Base-by-base conservation (phyloP, 495 filamentous ascomycete genomes). In the Aspergillus panamensis region DNA sequence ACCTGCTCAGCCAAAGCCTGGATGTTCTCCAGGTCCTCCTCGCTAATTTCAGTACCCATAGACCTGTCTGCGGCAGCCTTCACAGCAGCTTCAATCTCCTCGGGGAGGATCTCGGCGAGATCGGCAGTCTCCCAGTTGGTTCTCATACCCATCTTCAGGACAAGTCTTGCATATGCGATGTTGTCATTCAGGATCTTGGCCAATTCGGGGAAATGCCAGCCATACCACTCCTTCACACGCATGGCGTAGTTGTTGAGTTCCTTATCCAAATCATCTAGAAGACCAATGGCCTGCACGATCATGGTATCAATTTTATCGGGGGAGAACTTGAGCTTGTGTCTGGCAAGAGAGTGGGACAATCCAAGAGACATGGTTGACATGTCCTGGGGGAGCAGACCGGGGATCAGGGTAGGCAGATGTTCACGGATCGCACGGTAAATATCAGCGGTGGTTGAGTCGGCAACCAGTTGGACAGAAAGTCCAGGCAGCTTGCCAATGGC, bases 151-250 rank as follows among this genome's bases (percentile, higher is more conserved):
- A 96, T 89, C 62, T 83, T 82, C 53, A 93, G 76, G 57, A 97
- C 91, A 49, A 97, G 84, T 49, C 84, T 83, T 53, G 94, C 82
- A 67, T 97, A 97, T 56, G 95, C 95, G 52, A 97, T 76, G 74
- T 99, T 99, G 82, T 99, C 94, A 71, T 96, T 96, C 61, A 99
- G 82, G 68, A 97, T 97, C 71, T 89, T 89, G 58, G 88, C 92
- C 82, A 99, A 82, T 76, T 99, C 94, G 20, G 94, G 94, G 79
- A 97, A 99, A 76, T 97, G 95, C 94, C 94, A 99, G 56, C 94
- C 94, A 66, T 99, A 99, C 94, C 94, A 99, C 74, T 99, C 94
- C 84, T 96, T 97, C 51, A 97, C 92, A 68, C 94, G 81, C 94
- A 99, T 99, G 63, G 94, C 95, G 66, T 96, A 97, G 61, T 87